phyloP scores from a whole-genome alignment of 2,329 filamentous ascomycete species.

The Pseudonectria buxi region DNA sequence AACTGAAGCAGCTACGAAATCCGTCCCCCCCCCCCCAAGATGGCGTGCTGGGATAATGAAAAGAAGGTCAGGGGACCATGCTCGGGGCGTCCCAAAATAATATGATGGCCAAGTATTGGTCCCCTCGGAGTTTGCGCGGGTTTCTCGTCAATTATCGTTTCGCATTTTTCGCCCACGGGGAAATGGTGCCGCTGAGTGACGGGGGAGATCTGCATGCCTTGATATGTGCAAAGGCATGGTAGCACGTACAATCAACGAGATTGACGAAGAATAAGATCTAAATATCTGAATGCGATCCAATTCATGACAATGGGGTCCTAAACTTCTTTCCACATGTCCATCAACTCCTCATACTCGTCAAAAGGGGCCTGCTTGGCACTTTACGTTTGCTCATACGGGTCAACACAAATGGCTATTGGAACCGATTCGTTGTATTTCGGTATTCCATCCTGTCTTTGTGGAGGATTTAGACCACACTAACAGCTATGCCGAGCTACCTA shows the following conservation, averaged over 20 bases:
- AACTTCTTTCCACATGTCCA: too few species aligned
- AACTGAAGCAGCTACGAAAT: constrained; percentile 21
- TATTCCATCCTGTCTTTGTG: too few species aligned
- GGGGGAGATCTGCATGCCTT: constrained; percentile 11
- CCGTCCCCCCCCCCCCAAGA: constrained; percentile 23
- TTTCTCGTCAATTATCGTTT: constrained; percentile 10
- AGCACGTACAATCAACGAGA: constrained; percentile 16
- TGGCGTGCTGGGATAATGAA: constrained; percentile 21
- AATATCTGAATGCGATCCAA: constrained; percentile 6
- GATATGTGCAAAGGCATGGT: constrained; percentile 11
- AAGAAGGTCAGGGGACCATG: constrained; percentile 12
- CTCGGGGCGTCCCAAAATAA: constrained; percentile 18
- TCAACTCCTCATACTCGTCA: too few species aligned
- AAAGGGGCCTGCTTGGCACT: too few species aligned
- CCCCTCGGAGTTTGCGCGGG: constrained; percentile 12
- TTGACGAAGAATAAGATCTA: constrained; percentile 15
- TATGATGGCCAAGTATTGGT: constrained; percentile 16
- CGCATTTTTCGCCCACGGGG: constrained; percentile 10
- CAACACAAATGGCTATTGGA: too few species aligned
- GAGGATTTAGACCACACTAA: too few species aligned
- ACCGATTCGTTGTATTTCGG: too few species aligned
- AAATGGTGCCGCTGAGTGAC: constrained; percentile 11
- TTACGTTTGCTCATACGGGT: too few species aligned
- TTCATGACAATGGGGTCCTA: too few species aligned
- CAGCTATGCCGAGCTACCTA: too few species aligned